Conservation (phyloP, 306 rosid species). For the Cicer pinnatifidum region DNA sequence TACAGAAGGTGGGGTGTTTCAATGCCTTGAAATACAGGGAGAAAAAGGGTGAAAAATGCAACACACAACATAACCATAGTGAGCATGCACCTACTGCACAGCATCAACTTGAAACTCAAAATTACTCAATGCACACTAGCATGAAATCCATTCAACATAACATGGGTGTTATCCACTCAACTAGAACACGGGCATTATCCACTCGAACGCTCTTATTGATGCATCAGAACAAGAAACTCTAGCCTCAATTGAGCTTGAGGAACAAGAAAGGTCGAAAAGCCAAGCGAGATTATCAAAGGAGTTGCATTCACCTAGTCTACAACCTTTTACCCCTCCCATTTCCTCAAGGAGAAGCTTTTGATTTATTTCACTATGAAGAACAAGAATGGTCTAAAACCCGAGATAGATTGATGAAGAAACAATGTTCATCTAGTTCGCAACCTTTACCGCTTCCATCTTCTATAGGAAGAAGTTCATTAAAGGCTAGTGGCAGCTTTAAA, state of each 20-base stretch:
- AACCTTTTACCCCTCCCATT: conserved; percentile 94
- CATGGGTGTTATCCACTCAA: conserved; percentile 79
- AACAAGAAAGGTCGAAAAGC: conserved; percentile 55
- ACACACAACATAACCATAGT: conserved; percentile 37
- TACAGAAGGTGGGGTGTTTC: conserved; percentile 77
- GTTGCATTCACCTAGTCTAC: conserved; percentile 57
- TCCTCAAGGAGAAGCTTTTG: conserved; percentile 49
- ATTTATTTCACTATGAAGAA: conserved; percentile 60
- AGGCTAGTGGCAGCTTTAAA: conserved; percentile 50
- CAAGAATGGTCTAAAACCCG: conserved; percentile 56
- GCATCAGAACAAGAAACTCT: conserved; percentile 66
- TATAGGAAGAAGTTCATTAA: conserved; percentile 50
- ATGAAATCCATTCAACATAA: conserved; percentile 59
- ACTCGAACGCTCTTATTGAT: conserved; percentile 56
- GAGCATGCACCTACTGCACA: conserved; percentile 54
- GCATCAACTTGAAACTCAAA: conserved; percentile 57
- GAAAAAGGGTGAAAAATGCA: conserved; percentile 58
- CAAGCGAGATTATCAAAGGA: conserved; percentile 51
- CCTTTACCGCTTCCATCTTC: conserved; percentile 85
- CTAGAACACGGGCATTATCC: conserved; percentile 26
- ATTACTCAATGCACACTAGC: conserved; percentile 61
- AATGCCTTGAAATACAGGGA: conserved; percentile 65
- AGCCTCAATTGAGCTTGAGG: conserved; percentile 56
- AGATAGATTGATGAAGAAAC: conserved; percentile 53
- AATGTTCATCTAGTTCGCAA: conserved; percentile 52